Evolutionary conservation across 2,329 filamentous ascomycete species (phyloP).

Genomic region (Macroventuria anomochaeta): DNA sequence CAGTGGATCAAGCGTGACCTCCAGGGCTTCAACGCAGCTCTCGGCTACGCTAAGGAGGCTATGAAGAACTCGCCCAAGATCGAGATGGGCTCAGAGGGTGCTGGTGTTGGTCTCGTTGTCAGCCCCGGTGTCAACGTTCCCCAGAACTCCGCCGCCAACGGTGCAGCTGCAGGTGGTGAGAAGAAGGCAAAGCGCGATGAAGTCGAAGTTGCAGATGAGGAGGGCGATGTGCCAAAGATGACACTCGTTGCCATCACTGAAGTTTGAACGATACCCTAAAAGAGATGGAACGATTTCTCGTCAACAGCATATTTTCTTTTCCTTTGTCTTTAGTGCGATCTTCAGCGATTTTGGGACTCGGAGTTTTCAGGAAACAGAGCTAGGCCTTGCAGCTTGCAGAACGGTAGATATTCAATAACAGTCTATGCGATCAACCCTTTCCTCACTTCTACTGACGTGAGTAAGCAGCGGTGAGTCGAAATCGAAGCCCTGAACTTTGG

Average conservation of each 20-base stretch:
- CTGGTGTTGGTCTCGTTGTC: constrained; percentile 50
- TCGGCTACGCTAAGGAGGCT: constrained; percentile 56
- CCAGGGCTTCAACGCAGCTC: constrained; percentile 56
- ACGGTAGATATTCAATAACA: constrained; percentile 5
- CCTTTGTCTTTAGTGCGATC: constrained; percentile 5
- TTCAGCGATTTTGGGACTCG: constrained; percentile 9
- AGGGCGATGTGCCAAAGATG: constrained; percentile 45
- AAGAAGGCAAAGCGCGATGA: constrained; percentile 36
- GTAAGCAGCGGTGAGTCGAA: not conserved
- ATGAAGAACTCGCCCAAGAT: constrained; percentile 57
- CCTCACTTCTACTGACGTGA: too few relatives aligned
- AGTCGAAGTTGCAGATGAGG: constrained; percentile 43
- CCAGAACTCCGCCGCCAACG: constrained; percentile 47
- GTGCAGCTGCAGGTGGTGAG: constrained; percentile 21
- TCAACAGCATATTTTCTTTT: constrained; percentile 3
- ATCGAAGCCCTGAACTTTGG: not conserved
- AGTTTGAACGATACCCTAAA: constrained; percentile 31
- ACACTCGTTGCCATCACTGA: constrained; percentile 50
- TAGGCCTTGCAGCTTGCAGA: not conserved
- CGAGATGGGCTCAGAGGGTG: constrained; percentile 56
- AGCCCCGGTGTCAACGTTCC: constrained; percentile 50
- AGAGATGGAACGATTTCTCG: not conserved
- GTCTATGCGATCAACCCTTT: not conserved
- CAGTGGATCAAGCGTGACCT: constrained; percentile 57
- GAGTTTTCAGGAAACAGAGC: constrained; percentile 4